Base-by-base conservation (phyloP, 331 rosid species). In the Prunus yedoensis region DNA sequence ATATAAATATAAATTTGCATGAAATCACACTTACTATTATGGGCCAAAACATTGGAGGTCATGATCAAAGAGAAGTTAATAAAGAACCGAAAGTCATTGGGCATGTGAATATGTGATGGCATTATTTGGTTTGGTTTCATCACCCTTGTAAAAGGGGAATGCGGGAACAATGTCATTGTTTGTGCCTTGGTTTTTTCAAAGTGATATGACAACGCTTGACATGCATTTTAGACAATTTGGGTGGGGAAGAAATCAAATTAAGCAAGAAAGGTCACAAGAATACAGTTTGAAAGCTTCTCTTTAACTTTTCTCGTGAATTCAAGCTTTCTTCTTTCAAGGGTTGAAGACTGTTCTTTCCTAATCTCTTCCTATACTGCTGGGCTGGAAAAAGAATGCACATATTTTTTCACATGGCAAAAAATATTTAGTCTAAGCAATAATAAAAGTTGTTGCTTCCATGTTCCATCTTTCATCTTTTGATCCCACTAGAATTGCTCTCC, bases 191-290 rank as follows among this genome's bases (percentile, higher is more conserved):
- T 43, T 64, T 25, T 21, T 17, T 58, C 27, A 68, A 45, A 56
- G 58, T 68, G 21, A 52, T 30, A 25, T 13, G 77, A 62, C 80
- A 28, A 35, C 56, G 23, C 38, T 14, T 15, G 56, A 45, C 17
- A 25, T 10, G 49, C 15, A 11, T 58, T 41, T 71, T 25, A 25
- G 27, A 25, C 27, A 25, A 25, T 25, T 25, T 25, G 27, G 27
- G 9, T n/a, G 75, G 56, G 66, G 66, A 56, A 41, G 54, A 71
- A 71, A 56, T 47, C 54, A 41, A 38, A 47, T 5, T 23, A 28
- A 28, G 30, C 30, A 28, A 13, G 21, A 21, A 38, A 11, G 13
- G 58, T 43, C 13, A 66, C 67, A 54, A 25, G 1, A 54, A 76
- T 76, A 23, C 64, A 67, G 5, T 25, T 10, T 4, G 16, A 66